Conservation (phyloP, 176 grass and related monocot genomes). For the Alloteropsis semialata region DNA sequence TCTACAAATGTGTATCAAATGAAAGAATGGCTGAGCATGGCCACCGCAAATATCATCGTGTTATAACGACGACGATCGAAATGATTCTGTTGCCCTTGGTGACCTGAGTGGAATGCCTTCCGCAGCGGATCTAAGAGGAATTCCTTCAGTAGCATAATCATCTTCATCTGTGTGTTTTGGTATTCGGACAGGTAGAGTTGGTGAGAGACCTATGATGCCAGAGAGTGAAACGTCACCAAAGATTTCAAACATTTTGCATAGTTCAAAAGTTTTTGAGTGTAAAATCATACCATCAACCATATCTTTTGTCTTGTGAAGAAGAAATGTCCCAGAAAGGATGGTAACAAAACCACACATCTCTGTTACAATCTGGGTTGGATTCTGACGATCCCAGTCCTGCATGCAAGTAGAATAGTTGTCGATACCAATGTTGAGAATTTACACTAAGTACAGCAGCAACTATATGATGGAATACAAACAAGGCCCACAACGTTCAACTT, state of each 20-base stretch:
- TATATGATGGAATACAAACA: not conserved
- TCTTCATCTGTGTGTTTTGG: constrained; percentile 69
- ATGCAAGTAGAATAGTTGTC: no score
- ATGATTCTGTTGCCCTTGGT: constrained; percentile 52
- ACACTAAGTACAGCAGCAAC: not conserved
- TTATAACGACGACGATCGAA: no score
- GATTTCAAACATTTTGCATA: no score
- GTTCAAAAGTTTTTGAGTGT: no score
- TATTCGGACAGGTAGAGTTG: constrained; percentile 44
- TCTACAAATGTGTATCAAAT: constrained; percentile 37
- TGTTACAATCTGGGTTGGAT: constrained; percentile 85
- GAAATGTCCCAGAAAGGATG: constrained; percentile 97
- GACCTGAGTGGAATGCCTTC: constrained; percentile 85
- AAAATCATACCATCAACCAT: constrained; percentile 72
- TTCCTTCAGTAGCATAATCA: constrained; percentile 53
- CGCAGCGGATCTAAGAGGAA: constrained; percentile 74
- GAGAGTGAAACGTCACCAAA: no score
- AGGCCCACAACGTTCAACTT: not conserved
- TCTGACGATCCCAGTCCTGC: constrained; percentile 97
- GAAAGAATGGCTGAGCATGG: constrained; percentile 40
- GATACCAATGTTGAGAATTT: no score
- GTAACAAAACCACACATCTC: constrained; percentile 98
- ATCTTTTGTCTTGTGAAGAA: constrained; percentile 98
- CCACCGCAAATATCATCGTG: constrained; percentile 30
- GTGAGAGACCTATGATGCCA: constrained; percentile 48